Conservation (phyloP, 2,329 filamentous ascomycete genomes). For the Ophiostoma perfectum region DNA sequence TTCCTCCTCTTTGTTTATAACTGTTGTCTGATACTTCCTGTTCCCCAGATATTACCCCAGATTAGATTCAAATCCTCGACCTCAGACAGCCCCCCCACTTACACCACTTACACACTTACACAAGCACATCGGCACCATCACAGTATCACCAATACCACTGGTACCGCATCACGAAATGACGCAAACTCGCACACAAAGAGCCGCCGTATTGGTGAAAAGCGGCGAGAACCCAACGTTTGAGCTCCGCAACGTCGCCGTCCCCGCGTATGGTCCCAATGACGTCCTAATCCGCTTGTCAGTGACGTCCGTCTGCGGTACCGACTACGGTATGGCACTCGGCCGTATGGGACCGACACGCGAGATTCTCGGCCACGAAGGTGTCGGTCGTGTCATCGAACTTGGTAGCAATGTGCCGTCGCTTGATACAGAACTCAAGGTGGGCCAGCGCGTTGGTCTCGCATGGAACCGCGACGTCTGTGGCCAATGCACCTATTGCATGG, state of each 20-base stretch:
- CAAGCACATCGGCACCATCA: background rate
- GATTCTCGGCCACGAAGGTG: slow-evolving; percentile 43
- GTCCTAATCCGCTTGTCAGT: slow-evolving; percentile 35
- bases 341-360: slow-evolving; percentile 34
- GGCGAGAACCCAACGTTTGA: slow-evolving; percentile 26
- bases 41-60: slow-evolving; percentile 1
- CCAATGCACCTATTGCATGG: slow-evolving; percentile 32
- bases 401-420: slow-evolving; percentile 33
- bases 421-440: slow-evolving; percentile 30
- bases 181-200: background rate
- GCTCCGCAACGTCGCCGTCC: slow-evolving; percentile 29
- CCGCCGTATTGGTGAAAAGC: slow-evolving; percentile 10
- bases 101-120: slow-evolving; percentile 2
- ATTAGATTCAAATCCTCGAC: background rate
- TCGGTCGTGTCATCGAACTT: slow-evolving; percentile 37
- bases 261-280: slow-evolving; percentile 31
- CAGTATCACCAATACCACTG: background rate
- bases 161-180: background rate
- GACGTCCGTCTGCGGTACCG: slow-evolving; percentile 39
- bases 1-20: background rate
- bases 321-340: slow-evolving; percentile 36
- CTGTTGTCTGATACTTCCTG: too few relatives aligned
- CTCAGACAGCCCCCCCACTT: background rate
- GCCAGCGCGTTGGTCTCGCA: slow-evolving; percentile 37
- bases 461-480: slow-evolving; percentile 38